Base-by-base conservation (phyloP, 495 filamentous ascomycete genomes). In the Penicillium angulare region DNA sequence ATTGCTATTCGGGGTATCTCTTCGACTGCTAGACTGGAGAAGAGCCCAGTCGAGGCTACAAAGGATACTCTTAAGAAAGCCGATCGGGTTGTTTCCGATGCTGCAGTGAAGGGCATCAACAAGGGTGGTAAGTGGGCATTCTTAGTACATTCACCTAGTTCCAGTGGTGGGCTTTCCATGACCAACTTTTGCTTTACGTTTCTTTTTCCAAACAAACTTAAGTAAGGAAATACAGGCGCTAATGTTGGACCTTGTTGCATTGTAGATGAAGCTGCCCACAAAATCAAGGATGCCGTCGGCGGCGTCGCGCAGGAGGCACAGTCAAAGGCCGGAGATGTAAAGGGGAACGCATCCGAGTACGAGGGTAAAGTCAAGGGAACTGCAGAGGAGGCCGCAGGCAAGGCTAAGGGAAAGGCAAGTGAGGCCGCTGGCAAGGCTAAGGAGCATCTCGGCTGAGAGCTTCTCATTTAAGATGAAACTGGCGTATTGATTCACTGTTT, bases 31-130 rank as follows among this genome's bases (percentile, higher is more conserved):
- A 49, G 50, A 33, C 43, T 45, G 23, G 41, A 69, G 32, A 67
- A 64, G 54, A 66, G 71, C 1, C 64, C 76, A 27, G 51, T 78
- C 10, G 80, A 83, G 20, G 54, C 69, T 1, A 73, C 74, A 43
- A 84, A 83, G 65, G 79, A 83, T 24, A 76, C 79, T 0, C 56
- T 79, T 16, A 80, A 85, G 67, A 71, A 69, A 42, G 79, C 78
- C 16, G 81, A 86, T 59, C 64, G 74, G 43, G 66, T 64, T 3
- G 67, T 82, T n/a, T 74, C 79, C 1, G 70, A 81, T 61, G 76
- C 65, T 0, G 77, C 76, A 9, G 77, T 84, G 3, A 81, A 81
- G 73, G 82, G 83, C 18, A 84, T 86, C 51, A 74, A 86, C 62
- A 78, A 67, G 31, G 78, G 81, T 23, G 72, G 76, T 83, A 74